Base-by-base conservation (phyloP, 2,329 filamentous ascomycete species). In the Colletotrichum lentis region DNA sequence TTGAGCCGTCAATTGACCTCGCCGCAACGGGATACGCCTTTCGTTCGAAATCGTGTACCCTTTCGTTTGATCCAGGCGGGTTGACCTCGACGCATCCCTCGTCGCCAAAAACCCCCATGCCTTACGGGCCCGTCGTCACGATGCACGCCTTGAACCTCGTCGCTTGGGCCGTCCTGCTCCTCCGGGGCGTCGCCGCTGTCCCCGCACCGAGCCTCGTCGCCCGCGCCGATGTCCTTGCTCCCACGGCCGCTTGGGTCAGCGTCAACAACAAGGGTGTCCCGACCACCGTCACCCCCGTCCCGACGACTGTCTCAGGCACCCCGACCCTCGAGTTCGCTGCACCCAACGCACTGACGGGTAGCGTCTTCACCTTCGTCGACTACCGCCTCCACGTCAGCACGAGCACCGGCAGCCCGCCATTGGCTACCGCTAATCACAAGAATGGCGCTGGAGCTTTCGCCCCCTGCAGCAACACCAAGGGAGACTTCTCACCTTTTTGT, bases 401-500 rank as follows among this genome's bases (percentile, higher is more conserved):
- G 31, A 82, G 78, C 69, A 81, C 79, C 20, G 79, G 81, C 53
- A 76, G 76, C n/a, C 79, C 79, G 49, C 81, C 84, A 14, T 77
- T 80, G 62, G 82, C 83, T 27, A 83, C 80, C 10, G 79, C 82
- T 37, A 79, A 78, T 31, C 74, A 74, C 72, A 77, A 76, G 64
- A 75, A 79, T 57, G 80, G 79, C 58, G 76, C 78, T 58, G 85
- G 85, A 54, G 79, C 81, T n/a, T 87, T 87, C 71, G 74, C 80
- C 16, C 74, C 80, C 27, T 88, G 85, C 75, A 73, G 77, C 74
- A 86, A 86, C 73, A 74, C 73, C 50, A 78, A 85, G 55, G 83
- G 82, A 39, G 73, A 75, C 18, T 73, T 79, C 65, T 82, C 80
- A 64, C 86, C 86, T 0, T 86, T 87, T 71, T 88, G 86, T 74